Base-by-base conservation (phyloP, 306 rosid species). In the Citrullus colocynthis region DNA sequence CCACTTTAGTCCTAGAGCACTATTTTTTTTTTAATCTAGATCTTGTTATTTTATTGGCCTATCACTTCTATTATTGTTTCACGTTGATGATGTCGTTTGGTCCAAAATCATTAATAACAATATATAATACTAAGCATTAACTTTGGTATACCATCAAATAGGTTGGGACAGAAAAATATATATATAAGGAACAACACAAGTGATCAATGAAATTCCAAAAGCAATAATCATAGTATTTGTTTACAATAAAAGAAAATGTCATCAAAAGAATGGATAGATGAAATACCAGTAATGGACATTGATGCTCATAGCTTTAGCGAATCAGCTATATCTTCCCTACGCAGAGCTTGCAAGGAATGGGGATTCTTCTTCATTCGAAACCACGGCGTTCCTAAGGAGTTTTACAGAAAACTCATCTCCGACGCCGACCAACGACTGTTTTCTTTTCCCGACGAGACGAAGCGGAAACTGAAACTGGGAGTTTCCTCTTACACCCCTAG, bases 361-460 rank as follows among this genome's bases (percentile, higher is more conserved):
- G 97, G 97, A 16, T 88, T 92, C 80, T 92, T 92, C 69, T 94
- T 87, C 87, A 82, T 92, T 56, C 84, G 73, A 64, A 92, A 92
- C 76, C 97, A 92, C 87, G 97, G 90, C 18, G 78, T 92, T 64
- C 83, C 96, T 15, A 82, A 86, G 85, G 86, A 90, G 77, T 82
- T 90, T 80, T 84, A 82, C 86, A 75, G 39, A 51, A 84, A 82
- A 63, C 82, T 92, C 28, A 74, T 74, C 48, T 78, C 77, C 28
- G 77, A 79, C 54, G 81, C 88, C 54, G 81, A 81, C 64, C 24
- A 28, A 41, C 15, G 34, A 41, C 15, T 92, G 11, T 90, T 92
- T 55, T 70, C 48, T 88, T 57, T 9, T 51, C 89, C 90, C 24
- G 74, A 87, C 60, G 88, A 87, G 30, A 81, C 85, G 14, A 92